A percentile compares a stretch with the other conserved stretches of the same genome.
Evolutionary conservation across 495 filamentous ascomycete species (phyloP).

Genomic region (Daldinia bambusicola): DNA sequence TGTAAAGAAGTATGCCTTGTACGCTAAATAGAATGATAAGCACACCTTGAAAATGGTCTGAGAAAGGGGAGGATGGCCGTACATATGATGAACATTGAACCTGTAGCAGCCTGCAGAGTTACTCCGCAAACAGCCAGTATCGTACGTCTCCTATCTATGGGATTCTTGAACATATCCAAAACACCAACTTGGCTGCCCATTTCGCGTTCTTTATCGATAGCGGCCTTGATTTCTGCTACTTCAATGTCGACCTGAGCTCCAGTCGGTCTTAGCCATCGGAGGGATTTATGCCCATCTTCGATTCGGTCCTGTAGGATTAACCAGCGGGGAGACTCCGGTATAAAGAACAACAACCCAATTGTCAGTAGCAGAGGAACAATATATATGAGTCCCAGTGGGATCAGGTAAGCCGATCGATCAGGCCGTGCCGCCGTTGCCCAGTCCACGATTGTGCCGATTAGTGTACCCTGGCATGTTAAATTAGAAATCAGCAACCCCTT

Average conservation of each 20-base stretch:
- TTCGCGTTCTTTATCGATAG: conserved; percentile 56
- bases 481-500: not conserved
- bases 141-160: conserved; percentile 56
- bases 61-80: not conserved
- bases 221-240: conserved; percentile 56
- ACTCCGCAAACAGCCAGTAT: conserved; percentile 57
- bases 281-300: conserved; percentile 56
- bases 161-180: conserved; percentile 58
- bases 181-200: conserved; percentile 50
- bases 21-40: conserved; percentile 46
- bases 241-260: conserved; percentile 53
- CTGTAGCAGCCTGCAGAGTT: conserved; percentile 59
- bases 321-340: conserved; percentile 66
- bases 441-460: conserved; percentile 64
- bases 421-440: conserved; percentile 56
- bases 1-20: conserved; percentile 66
- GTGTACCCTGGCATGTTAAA: conserved; percentile 49
- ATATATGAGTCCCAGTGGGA: conserved; percentile 61
- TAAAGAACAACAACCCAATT: conserved; percentile 58
- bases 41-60: not conserved
- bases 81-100: conserved; percentile 65
- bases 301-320: conserved; percentile 56
- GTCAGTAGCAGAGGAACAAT: conserved; percentile 58
- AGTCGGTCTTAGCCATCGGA: conserved; percentile 55
- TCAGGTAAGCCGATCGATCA: conserved; percentile 56